Evolutionary conservation across 2,329 filamentous ascomycete genomes (phyloP), one percentile per base, ranked within the genome.

Genomic region (Verticillium tricorpus): DNA sequence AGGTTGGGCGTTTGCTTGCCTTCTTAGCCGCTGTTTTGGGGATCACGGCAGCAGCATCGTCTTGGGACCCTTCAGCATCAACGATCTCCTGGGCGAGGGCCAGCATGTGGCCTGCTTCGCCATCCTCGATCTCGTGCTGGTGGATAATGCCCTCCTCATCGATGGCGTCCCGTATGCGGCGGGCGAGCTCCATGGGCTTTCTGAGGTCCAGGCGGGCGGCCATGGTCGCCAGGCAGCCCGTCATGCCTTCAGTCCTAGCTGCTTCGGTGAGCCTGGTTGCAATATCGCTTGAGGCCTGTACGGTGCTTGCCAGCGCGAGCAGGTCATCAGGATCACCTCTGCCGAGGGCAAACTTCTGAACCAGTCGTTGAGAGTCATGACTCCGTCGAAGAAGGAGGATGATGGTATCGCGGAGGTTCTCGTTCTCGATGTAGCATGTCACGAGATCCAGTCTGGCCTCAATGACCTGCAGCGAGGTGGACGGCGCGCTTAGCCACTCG

Each of bases 271-370:
- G 77, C 32, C 86, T 74, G 32, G 72, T 69, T 1, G 84, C 79
- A 55, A 96, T 87, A 19, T 88, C 84, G 61, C 86, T 82, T 5
- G 91, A 93, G 6, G 90, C 88, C 59, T 85, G 76, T 63, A 98
- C 91, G 0, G 95, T 97, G 67, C 85, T 89, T 1, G 92, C 91
- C 15, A 99, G 80, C 58, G 87, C 90, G 54, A 98, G 80, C 40
- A 99, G 83, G 73, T 98, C 95, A 71, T 98, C 94, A 1, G 94
- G 85, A 69, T 96, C 91, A n/a, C 94, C 95, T 65, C 92, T 86
- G 12, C 94, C 93, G 9, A 98, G 84, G 0, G 94, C 91, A 73
- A 99, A 98, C 72, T 95, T 97, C 70, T 98, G 95, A 1, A 97
- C 88, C 3, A 99, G 81, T 1, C 95, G 90, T 70, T 96, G 89